Evolutionary conservation across 192 early-diverging fungal species (phyloP).

Genomic region (Phlyctochytrium planicorne): DNA sequence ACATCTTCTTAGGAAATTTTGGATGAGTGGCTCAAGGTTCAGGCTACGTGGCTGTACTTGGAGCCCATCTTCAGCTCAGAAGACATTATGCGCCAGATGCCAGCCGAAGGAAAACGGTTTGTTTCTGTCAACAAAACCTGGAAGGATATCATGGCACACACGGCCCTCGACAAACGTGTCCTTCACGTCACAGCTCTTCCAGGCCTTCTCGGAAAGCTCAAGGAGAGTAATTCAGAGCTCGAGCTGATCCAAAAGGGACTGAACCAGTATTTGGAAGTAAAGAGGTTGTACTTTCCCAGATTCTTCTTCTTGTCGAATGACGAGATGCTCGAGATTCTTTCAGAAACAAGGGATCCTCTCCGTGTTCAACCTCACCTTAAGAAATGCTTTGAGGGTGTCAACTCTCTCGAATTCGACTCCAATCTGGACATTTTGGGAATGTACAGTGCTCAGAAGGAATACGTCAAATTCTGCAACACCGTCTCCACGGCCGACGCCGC

Average conservation of each 20-base stretch:
- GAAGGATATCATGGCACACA: slow-evolving; percentile 60
- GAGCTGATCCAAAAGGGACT: slow-evolving; percentile 64
- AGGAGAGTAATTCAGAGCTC: slow-evolving; percentile 57
- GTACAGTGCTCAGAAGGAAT: slow-evolving; percentile 61
- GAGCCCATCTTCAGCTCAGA: slow-evolving; percentile 64
- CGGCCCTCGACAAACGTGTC: slow-evolving; percentile 44
- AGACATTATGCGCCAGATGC: slow-evolving; percentile 69
- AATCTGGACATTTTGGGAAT: slow-evolving; percentile 58
- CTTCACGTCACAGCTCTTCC: slow-evolving; percentile 55
- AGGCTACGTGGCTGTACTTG: slow-evolving; percentile 61
- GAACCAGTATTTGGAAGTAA: slow-evolving; percentile 62
- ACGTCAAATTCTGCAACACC: slow-evolving; percentile 41
- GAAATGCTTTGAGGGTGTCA: slow-evolving; percentile 65
- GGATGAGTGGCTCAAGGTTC: slow-evolving; percentile 64
- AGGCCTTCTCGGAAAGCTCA: slow-evolving; percentile 49
- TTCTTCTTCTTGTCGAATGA: slow-evolving; percentile 68
- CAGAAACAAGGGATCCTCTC: slow-evolving; percentile 57
- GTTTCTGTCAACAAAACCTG: slow-evolving; percentile 61
- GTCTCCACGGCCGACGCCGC: slow-evolving; percentile 53
- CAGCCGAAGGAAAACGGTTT: slow-evolving; percentile 59
- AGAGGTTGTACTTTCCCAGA: slow-evolving; percentile 57
- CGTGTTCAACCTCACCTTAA: slow-evolving; percentile 65
- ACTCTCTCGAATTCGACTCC: slow-evolving; percentile 55
- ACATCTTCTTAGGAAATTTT: slow-evolving; percentile 45
- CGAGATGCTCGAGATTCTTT: slow-evolving; percentile 64